Evolutionary conservation across 2,329 filamentous ascomycete genomes (phyloP).

Genomic region (Geosmithia morbida): DNA sequence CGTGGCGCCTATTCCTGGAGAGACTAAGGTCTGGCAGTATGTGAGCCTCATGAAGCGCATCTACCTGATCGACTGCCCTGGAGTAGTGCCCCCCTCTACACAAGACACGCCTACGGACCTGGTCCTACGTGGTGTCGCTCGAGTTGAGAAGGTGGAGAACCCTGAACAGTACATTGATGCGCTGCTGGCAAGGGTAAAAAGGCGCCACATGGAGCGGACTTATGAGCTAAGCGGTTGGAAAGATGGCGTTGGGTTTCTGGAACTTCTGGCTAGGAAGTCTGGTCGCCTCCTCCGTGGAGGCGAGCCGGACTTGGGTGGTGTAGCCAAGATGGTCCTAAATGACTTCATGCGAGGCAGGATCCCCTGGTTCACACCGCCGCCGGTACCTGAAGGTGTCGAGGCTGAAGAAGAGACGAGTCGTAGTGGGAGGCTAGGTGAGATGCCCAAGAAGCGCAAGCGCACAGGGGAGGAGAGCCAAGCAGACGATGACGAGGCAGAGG

Average conservation of each 20-base stretch:
- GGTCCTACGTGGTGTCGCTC: slow-evolving; percentile 76
- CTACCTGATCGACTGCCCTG: slow-evolving; percentile 84
- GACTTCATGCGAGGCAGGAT: slow-evolving; percentile 93
- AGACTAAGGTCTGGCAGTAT: slow-evolving; percentile 98
- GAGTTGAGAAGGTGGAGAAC: slow-evolving; percentile 92
- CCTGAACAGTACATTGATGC: slow-evolving; percentile 91
- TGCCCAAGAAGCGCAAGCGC: slow-evolving; percentile 63
- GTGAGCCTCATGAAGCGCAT: slow-evolving; percentile 85
- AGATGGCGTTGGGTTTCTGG: slow-evolving; percentile 69
- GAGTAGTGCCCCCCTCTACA: slow-evolving; percentile 81
- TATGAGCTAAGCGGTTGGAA: slow-evolving; percentile 76
- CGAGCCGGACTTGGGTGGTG: slow-evolving; percentile 89
- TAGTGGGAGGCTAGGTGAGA: slow-evolving; percentile 70
- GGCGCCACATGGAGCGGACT: slow-evolving; percentile 79
- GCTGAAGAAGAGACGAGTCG: slow-evolving; percentile 45
- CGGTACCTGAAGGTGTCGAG: slow-evolving; percentile 37
- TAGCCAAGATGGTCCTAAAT: slow-evolving; percentile 93
- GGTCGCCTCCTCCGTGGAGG: slow-evolving; percentile 79
- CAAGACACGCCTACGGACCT: slow-evolving; percentile 79
- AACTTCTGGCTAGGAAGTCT: slow-evolving; percentile 72
- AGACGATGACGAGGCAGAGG: slow-evolving; percentile 20
- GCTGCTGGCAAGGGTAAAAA: slow-evolving; percentile 66
- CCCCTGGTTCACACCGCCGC: slow-evolving; percentile 86
- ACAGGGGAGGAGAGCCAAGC: slow-evolving; percentile 26
- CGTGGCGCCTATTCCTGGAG: slow-evolving; percentile 86